phyloP scores from a whole-genome alignment of 2,329 filamentous ascomycete genomes.

The Cercospora berteroae region DNA sequence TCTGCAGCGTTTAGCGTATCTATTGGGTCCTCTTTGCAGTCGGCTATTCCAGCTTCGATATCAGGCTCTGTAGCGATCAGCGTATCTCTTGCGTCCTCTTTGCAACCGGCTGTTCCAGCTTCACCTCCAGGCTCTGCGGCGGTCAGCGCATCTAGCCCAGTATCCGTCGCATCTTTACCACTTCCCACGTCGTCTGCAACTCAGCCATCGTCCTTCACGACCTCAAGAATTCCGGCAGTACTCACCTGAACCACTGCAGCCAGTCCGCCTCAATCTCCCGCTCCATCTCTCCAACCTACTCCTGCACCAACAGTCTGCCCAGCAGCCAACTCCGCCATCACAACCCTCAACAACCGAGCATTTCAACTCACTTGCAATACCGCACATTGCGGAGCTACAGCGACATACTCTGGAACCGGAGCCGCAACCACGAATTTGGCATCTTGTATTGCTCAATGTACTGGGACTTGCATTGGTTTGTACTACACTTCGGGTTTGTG shows the following conservation, averaged over 20 bases:
- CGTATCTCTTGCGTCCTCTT: background rate
- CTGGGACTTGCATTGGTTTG: background rate
- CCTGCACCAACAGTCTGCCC: background rate
- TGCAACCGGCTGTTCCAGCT: background rate
- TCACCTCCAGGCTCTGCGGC: background rate
- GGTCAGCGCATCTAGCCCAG: background rate
- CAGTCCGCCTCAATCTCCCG: background rate
- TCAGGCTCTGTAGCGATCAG: too few species aligned
- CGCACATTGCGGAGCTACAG: background rate
- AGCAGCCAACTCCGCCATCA: background rate
- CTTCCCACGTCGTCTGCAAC: background rate
- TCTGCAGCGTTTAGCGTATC: too few species aligned
- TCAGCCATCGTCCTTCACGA: background rate
- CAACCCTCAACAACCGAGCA: background rate
- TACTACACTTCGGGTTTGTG: constrained; percentile 1
- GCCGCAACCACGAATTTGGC: constrained; percentile 6
- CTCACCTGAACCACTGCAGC: background rate
- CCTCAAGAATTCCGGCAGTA: background rate
- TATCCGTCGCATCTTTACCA: background rate
- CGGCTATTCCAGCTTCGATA: too few species aligned
- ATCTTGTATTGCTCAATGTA: constrained; percentile 4
- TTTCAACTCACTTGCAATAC: background rate
- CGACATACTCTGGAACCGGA: background rate
- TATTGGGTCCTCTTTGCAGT: too few species aligned
- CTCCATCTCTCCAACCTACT: background rate